phyloP scores from a whole-genome alignment of 192 early-diverging fungal species.

The Rhizophagus sp. region DNA sequence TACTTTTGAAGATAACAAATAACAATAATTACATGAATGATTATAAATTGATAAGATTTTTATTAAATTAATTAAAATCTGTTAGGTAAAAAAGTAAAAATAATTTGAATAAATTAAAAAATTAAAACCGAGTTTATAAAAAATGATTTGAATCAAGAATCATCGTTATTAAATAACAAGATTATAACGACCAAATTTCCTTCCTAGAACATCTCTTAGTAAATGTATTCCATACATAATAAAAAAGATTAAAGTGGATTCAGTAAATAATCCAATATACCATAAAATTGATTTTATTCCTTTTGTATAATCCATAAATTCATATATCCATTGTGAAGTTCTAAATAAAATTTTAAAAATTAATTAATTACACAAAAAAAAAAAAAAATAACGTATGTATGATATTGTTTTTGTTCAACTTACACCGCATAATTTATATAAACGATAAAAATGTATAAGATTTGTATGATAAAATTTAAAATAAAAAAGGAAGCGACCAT shows the following conservation, averaged over 20 bases:
- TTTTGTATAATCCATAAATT: neutral
- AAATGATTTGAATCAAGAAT: too few species aligned
- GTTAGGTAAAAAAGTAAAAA: too few species aligned
- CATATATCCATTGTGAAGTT: neutral
- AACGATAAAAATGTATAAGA: neutral
- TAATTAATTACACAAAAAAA: too few species aligned
- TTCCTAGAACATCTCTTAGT: neutral
- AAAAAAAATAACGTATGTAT: too few species aligned
- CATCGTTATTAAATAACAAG: too few species aligned
- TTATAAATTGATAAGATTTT: too few species aligned
- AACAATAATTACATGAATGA: too few species aligned
- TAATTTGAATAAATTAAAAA: too few species aligned
- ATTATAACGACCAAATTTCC: neutral
- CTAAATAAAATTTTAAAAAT: too few species aligned
- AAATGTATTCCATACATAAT: neutral
- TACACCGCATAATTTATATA: neutral
- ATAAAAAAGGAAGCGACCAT: neutral
- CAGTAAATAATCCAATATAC: neutral
- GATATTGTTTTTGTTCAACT: neutral
- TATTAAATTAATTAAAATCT: too few species aligned
- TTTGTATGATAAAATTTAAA: neutral
- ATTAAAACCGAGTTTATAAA: too few species aligned
- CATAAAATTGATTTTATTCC: neutral
- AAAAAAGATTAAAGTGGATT: neutral
- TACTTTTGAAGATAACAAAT: too few species aligned